A percentile compares a stretch with the other conserved stretches of the same genome.
phyloP scores from a whole-genome alignment of 352 stramenopile species.

The Phytophthora multivora region DNA sequence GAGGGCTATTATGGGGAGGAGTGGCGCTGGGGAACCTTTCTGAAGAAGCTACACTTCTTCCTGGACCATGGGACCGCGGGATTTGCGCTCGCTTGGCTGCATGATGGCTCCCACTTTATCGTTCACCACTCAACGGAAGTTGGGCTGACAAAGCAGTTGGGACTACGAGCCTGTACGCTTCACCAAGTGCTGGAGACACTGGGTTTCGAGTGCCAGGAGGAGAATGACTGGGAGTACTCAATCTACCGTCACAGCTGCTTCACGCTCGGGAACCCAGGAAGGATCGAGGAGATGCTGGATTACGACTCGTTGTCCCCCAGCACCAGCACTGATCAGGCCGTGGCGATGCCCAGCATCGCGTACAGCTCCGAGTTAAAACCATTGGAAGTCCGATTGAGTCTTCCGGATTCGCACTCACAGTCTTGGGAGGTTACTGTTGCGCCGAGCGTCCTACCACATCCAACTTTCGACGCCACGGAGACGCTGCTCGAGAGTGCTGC shows the following conservation, averaged over 20 bases:
- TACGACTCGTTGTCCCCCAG: neutral
- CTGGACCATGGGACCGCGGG: slow-evolving; percentile 21
- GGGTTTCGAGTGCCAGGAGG: slow-evolving; percentile 26
- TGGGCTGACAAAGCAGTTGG: slow-evolving; percentile 17
- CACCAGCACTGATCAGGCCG: slow-evolving; percentile 3
- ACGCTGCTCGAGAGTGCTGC: slow-evolving; percentile 3
- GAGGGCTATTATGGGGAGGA: neutral
- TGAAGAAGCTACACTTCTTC: slow-evolving; percentile 26
- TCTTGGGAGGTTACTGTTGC: slow-evolving; percentile 47
- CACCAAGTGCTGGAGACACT: slow-evolving; percentile 24
- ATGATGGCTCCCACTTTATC: slow-evolving; percentile 23
- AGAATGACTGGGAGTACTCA: slow-evolving; percentile 8
- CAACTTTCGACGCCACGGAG: slow-evolving; percentile 15
- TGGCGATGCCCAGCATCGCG: slow-evolving; percentile 37
- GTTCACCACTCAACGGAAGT: slow-evolving; percentile 11
- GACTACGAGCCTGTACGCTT: slow-evolving; percentile 27
- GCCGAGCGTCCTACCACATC: slow-evolving; percentile 32
- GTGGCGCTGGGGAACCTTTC: slow-evolving; percentile 24
- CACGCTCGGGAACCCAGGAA: slow-evolving; percentile 16
- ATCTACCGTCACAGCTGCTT: slow-evolving; percentile 35
- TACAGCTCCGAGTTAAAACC: slow-evolving; percentile 52
- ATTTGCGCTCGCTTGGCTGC: slow-evolving; percentile 23
- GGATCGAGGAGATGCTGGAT: slow-evolving; percentile 19
- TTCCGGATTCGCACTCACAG: slow-evolving; percentile 23
- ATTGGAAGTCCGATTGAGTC: slow-evolving; percentile 57